Evolutionary conservation across 768 basidiomycete species (phyloP).

Genomic region (Trametes cubensis): DNA sequence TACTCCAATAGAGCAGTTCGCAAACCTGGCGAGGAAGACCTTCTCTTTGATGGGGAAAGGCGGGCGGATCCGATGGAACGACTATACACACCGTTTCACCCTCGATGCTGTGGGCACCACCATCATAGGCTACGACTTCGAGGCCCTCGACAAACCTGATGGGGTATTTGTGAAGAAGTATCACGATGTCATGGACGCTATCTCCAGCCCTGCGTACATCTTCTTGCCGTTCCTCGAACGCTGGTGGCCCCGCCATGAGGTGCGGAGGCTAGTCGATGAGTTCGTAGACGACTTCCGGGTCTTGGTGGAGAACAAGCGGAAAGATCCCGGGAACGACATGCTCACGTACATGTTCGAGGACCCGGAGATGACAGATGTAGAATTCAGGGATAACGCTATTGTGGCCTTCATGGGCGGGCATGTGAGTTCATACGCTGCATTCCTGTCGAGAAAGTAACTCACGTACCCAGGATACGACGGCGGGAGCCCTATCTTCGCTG

Average conservation of each 20-base stretch:
- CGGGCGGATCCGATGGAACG: constrained; percentile 34
- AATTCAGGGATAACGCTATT: constrained; percentile 41
- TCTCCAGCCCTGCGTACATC: constrained; percentile 16
- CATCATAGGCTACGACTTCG: constrained; percentile 25
- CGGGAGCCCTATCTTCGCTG: constrained; percentile 41
- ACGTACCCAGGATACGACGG: constrained; percentile 39
- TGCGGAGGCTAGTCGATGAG: constrained; percentile 12
- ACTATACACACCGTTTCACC: constrained; percentile 24
- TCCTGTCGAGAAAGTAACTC: too few species aligned
- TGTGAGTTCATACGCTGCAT: constrained; percentile 26
- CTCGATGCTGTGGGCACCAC: constrained; percentile 22
- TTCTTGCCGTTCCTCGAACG: constrained; percentile 18
- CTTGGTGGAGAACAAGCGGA: constrained; percentile 15
- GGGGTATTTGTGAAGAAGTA: constrained; percentile 17
- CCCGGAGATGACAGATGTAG: constrained; percentile 30
- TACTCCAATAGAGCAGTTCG: constrained; percentile 40
- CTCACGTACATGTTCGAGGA: constrained; percentile 21
- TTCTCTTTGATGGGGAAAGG: constrained; percentile 37
- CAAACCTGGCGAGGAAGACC: constrained; percentile 36
- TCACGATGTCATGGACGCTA: constrained; percentile 17
- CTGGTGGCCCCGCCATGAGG: constrained; percentile 7
- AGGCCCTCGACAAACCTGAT: constrained; percentile 18
- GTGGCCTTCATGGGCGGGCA: constrained; percentile 46
- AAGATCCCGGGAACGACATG: constrained; percentile 16
- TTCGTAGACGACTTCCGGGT: constrained; percentile 8